Percentiles rank a stretch among this genome's conserved stretches.
phyloP scores from a whole-genome alignment of 2,329 filamentous ascomycete genomes.

The Diplodia mutila region DNA sequence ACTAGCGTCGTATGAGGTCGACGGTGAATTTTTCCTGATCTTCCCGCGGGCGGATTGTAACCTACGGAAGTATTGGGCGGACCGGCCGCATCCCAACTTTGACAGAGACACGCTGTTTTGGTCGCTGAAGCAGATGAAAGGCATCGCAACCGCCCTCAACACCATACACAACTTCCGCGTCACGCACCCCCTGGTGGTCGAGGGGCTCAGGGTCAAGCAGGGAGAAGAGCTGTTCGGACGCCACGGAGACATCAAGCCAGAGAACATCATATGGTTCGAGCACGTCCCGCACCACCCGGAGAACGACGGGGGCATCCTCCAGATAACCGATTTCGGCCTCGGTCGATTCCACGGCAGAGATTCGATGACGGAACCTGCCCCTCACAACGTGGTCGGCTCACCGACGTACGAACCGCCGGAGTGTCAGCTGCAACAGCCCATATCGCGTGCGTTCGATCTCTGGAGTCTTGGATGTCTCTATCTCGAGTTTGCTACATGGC shows the following conservation, averaged over 20 bases:
- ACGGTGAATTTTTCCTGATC: not conserved
- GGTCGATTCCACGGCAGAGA: slow-evolving; percentile 39
- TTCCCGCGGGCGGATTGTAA: slow-evolving; percentile 2
- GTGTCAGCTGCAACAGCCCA: slow-evolving; percentile 32
- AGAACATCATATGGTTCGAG: slow-evolving; percentile 43
- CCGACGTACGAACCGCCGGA: slow-evolving; percentile 49
- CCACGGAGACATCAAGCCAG: slow-evolving; percentile 44
- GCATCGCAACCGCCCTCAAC: not conserved
- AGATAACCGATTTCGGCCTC: slow-evolving; percentile 43
- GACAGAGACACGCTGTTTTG: not conserved
- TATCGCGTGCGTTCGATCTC: slow-evolving; percentile 43
- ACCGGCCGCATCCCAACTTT: not conserved
- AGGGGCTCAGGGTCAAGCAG: not conserved
- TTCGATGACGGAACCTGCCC: slow-evolving; percentile 36
- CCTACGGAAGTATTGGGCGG: not conserved
- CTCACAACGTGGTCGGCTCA: slow-evolving; percentile 24
- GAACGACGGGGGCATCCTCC: slow-evolving; percentile 29
- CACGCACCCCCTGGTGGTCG: not conserved
- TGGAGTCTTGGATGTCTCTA: slow-evolving; percentile 40
- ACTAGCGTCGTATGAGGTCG: not conserved
- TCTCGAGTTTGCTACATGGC: slow-evolving; percentile 37
- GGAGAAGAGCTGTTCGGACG: slow-evolving; percentile 35
- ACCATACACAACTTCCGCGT: not conserved
- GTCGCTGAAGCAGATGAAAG: not conserved
- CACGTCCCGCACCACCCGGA: not conserved